Base-by-base conservation (phyloP, 2,329 filamentous ascomycete species). In the Colletotrichum australisinense region DNA sequence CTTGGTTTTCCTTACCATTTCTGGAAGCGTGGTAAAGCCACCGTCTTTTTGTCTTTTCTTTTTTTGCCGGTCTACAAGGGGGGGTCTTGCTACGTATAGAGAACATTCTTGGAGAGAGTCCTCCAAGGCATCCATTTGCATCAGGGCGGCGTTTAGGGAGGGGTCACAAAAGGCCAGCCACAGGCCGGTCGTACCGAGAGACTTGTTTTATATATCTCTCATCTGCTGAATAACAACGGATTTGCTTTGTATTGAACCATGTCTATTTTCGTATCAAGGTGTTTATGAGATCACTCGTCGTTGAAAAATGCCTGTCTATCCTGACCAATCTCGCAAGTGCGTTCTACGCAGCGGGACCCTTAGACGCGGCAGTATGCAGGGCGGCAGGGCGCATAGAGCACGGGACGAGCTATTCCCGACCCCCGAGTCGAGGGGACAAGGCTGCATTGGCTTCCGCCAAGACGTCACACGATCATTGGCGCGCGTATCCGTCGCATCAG, bases 331-430 rank as follows among this genome's bases (percentile, higher is more conserved):
- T 67, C 42, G 42, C 22, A 64, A 60, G 32, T 16, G 14, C 28
- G 16, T 30, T 30, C 24, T 24, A 22, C 56, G n/a, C 30, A 56
- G 26, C 52, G 24, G 56, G 46, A 35, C 32, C 49, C 58, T 66
- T 24, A 5, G 26, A 19, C 11, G 14, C 19, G 28, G 28, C 26
- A 5, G 35, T 30, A 62, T 56, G 67, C 60, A 52, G 67, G 70
- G 62, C 32, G 42, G 26, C 28, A 38, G 53, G 24, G 56, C 67
- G 46, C 67, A 52, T 69, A 58, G 46, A 38, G 60, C 19, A 49
- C 67, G 71, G 71, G 67, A 42, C 46, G 32, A 71, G 67, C 67
- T 73, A 30, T 42, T 32, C 67, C 69, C 71, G 62, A 71, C 60
- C 55, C 67, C 71, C 71, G 71, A 73, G 67, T 38, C 46, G 24